A percentile compares a stretch with the other conserved stretches of the same genome.
Evolutionary conservation across 164 flowering plant species (phyloP).

Genomic region (Macadamia integrifolia): DNA sequence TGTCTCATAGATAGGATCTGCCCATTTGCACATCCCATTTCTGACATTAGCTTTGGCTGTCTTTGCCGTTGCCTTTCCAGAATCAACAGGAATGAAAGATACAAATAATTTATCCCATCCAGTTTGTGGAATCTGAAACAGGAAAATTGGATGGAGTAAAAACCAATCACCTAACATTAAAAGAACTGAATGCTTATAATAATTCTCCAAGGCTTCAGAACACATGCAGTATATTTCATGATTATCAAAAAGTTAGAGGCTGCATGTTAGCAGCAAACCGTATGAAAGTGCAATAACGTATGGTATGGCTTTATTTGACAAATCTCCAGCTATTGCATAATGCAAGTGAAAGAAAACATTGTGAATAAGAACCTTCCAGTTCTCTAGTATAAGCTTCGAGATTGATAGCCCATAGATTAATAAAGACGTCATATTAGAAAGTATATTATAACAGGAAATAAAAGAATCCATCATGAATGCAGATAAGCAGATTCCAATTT

Average conservation of each 20-base stretch:
- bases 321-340: no score
- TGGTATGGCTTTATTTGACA: no score
- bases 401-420: no score
- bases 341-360: no score
- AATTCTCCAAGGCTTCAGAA: not conserved
- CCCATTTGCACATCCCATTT: slow-evolving; percentile 97
- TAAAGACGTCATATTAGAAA: no score
- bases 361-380: no score
- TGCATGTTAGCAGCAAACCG: no score
- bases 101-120: slow-evolving; percentile 97
- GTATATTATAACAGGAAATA: no score
- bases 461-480: not conserved
- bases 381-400: no score
- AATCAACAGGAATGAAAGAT: slow-evolving; percentile 79
- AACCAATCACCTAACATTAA: not conserved
- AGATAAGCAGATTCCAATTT: not conserved
- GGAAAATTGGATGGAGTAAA: not conserved
- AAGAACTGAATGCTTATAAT: not conserved
- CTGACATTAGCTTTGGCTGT: slow-evolving; percentile 88
- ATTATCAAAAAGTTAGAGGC: no score
- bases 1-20: slow-evolving; percentile 96
- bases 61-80: slow-evolving; percentile 82
- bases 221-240: not conserved
- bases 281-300: no score
- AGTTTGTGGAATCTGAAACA: slow-evolving; percentile 72